phyloP scores from a whole-genome alignment of 345 rosid genomes.

The Microcos paniculata region DNA sequence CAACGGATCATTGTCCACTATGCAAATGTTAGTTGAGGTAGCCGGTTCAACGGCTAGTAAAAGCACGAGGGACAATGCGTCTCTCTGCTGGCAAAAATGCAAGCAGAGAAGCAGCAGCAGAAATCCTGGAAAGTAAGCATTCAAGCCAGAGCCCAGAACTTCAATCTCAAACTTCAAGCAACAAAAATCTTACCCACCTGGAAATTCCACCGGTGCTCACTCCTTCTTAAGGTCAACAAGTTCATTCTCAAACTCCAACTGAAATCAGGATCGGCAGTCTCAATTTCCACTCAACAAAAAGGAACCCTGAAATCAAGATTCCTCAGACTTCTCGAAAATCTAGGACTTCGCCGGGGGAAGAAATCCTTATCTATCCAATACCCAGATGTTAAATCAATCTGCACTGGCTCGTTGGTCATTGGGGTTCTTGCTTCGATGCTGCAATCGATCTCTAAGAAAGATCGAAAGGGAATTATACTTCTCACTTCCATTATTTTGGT shows the following conservation, averaged over 20 bases:
- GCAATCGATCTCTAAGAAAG: not conserved
- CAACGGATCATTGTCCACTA: not conserved
- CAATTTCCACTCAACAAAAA: conserved; percentile 4
- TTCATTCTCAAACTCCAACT: conserved; percentile 28
- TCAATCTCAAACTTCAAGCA: conserved; percentile 32
- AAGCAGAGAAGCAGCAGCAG: conserved; percentile 23
- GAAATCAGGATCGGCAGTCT: conserved; percentile 18
- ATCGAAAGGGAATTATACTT: not conserved
- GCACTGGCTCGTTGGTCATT: not conserved
- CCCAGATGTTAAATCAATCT: conserved; percentile 16
- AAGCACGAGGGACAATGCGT: too few relatives aligned
- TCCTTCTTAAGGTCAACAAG: conserved; percentile 27
- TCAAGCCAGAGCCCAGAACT: conserved; percentile 24
- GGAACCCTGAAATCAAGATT: conserved; percentile 22
- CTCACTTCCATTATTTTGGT: not conserved
- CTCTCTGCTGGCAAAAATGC: conserved; percentile 19
- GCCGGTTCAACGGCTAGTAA: not conserved
- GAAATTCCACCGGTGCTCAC: conserved; percentile 26
- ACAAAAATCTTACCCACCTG: conserved; percentile 16
- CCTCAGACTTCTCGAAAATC: conserved; percentile 13
- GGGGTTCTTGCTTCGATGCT: not conserved
- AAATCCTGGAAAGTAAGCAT: conserved; percentile 33
- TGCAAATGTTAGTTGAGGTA: not conserved
- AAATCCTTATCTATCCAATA: not conserved
- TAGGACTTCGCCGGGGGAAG: conserved; percentile 3